Base-by-base conservation (phyloP, 148 eudicot genomes). In the Chenopodium quinoa region DNA sequence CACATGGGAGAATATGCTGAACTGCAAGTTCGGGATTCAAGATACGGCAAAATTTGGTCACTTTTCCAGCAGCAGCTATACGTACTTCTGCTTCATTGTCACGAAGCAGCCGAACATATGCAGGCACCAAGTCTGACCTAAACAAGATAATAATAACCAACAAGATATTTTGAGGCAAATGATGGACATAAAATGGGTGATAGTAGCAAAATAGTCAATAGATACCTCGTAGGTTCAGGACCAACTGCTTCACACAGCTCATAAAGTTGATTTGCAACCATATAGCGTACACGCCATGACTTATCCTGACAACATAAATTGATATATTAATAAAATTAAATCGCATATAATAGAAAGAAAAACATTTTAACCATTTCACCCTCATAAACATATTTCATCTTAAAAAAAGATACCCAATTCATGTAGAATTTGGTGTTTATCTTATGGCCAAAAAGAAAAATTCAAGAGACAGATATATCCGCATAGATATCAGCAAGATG, bases 211-310 rank as follows among this genome's bases (percentile, higher is more conserved):
- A 19, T 64, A 17, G 77, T 37, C 34, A 54, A 78, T 67, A 23
- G 74, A 37, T 89, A 96, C 98, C 91, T 91, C 23, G 99, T 93
- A 79, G 93, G 88, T 80, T 96, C 99, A 44, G 99, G 93, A 8
- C 99, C 99, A 82, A 93, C 99, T 63, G 99, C 99, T 86, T 96
- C 99, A 91, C 99, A 96, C 81, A 96, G 92, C 86, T 96, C 98
- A 80, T 96, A 93, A 83, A 96, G 86, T 75, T 96, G 98, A 86
- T 96, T 96, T 47, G 98, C 99, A 80, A 96, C 99, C 99, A 96
- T 93, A 86, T 96, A 96, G 64, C 98, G 97, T 37, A 96, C 99
- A 82, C 99, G 97, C 99, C 99, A 93, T 65, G 98, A 96, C 84
- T 96, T 96, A 84, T 93, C 99, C 99, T 96, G 92, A 9, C 20